Evolutionary conservation across 1,139 yeast species (phyloP).

Genomic region (Ogataea hybrid): DNA sequence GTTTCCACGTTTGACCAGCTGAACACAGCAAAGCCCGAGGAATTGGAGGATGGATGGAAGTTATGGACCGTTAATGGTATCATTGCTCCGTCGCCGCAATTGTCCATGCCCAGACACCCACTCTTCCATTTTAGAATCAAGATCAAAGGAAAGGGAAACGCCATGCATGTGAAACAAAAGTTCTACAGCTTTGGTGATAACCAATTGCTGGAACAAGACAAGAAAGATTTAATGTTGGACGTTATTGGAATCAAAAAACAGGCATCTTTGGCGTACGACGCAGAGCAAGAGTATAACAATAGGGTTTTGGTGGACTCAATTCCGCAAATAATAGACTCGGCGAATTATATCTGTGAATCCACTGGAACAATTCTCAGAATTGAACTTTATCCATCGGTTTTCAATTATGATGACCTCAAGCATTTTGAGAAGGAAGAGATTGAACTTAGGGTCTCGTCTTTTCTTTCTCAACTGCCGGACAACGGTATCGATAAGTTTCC

Average conservation of each 20-base stretch:
- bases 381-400: constrained; percentile 42
- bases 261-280: constrained; percentile 9
- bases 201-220: constrained; percentile 37
- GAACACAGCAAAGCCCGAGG: constrained; percentile 12
- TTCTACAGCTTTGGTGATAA: constrained; percentile 32
- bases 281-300: constrained; percentile 22
- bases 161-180: constrained; percentile 24
- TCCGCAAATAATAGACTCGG: constrained; percentile 39
- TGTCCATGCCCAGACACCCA: constrained; percentile 17
- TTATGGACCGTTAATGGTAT: constrained; percentile 25
- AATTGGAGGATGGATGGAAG: constrained; percentile 10
- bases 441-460: constrained; percentile 35
- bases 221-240: constrained; percentile 32
- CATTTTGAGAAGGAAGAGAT: constrained; percentile 40
- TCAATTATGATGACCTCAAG: constrained; percentile 35
- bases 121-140: constrained; percentile 28
- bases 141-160: constrained; percentile 21
- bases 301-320: constrained; percentile 25
- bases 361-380: constrained; percentile 42
- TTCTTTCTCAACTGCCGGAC: constrained; percentile 31
- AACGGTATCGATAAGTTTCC: constrained; percentile 12
- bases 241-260: constrained; percentile 6
- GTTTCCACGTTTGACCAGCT: constrained; percentile 15
- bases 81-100: constrained; percentile 21
- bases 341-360: constrained; percentile 41